These are phyloP conservation scores for slime mould (Dictyostelium discoideum) DNA, from an alignment of 78 protist species.

Conservation along the genomic window dicty_2.7 NC_007088.5:49001-49500, in stretches of 20 bases:
- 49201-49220: conserved; percentile 54
- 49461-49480: too few relatives aligned
- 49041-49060: too few relatives aligned
- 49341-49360: too few relatives aligned
- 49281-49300: neutral
- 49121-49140: conserved; percentile 88
- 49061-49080: too few relatives aligned
- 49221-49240: conserved; percentile 54
- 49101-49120: conserved; percentile 58
- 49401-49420: too few relatives aligned
- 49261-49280: conserved; percentile 30
- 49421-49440: too few relatives aligned
- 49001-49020: conserved; percentile 75
- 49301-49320: too few relatives aligned
- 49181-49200: conserved; percentile 80
- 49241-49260: conserved; percentile 77
- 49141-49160: conserved; percentile 57
- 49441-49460: too few relatives aligned
- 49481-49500: too few relatives aligned
- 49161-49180: conserved; percentile 61
- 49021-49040: neutral
- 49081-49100: too few relatives aligned
- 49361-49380: neutral
- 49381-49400: too few relatives aligned
- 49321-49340: too few relatives aligned